Conservation (phyloP, 2,329 filamentous ascomycete genomes). For the Xylariaceae sp. region DNA sequence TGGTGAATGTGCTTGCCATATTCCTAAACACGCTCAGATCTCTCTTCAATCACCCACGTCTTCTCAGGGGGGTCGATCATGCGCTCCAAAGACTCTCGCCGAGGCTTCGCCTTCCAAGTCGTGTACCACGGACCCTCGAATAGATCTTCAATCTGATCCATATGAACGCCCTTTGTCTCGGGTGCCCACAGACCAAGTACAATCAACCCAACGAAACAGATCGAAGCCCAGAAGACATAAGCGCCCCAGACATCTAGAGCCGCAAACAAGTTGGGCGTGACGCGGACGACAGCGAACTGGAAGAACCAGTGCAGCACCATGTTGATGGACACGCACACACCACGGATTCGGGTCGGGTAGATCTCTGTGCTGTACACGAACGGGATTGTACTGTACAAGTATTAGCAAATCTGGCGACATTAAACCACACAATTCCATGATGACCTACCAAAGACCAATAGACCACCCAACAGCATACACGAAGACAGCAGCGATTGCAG, state of each 20-base stretch:
- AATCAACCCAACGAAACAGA: too few species aligned
- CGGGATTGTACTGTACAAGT: conserved; percentile 33
- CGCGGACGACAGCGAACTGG: conserved; percentile 66
- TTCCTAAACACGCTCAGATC: too few species aligned
- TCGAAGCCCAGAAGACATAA: conserved; percentile 55
- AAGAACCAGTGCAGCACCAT: conserved; percentile 70
- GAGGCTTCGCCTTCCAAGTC: too few species aligned
- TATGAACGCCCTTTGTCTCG: too few species aligned
- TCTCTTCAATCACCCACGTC: too few species aligned
- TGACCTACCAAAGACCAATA: conserved; percentile 63
- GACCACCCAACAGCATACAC: conserved; percentile 72
- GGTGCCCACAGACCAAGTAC: too few species aligned
- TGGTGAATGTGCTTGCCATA: too few species aligned
- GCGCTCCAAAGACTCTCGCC: too few species aligned
- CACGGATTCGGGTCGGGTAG: conserved; percentile 63
- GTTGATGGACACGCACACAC: conserved; percentile 68
- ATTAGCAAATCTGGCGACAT: too few species aligned
- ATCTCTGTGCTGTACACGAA: conserved; percentile 77
- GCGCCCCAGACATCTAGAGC: conserved; percentile 56
- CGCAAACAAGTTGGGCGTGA: conserved; percentile 63
- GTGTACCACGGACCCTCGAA: too few species aligned
- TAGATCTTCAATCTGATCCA: too few species aligned
- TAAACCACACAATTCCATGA: conserved; percentile 19
- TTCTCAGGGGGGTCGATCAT: too few species aligned
- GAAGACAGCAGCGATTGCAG: conserved; percentile 64